Percentiles rank a stretch among this genome's conserved stretches.
These are phyloP conservation scores for Boechera stricta DNA, from an alignment of 345 rosid species.

Conservation along the genomic window DNA sequence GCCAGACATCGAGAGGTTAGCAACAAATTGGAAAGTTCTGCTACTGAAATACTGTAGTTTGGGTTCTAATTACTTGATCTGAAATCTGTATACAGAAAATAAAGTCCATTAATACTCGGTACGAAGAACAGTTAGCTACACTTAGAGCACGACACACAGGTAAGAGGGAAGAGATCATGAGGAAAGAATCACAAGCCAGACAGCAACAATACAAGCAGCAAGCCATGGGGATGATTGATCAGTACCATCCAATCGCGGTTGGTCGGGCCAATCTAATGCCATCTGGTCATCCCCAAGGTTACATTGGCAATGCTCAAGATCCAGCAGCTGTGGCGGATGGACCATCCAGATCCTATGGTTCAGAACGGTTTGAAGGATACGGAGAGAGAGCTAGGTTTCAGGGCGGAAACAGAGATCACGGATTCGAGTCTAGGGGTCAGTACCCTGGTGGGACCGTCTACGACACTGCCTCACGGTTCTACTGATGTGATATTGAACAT, in stretches of 20 bases:
- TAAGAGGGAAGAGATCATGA: slow-evolving; percentile 73
- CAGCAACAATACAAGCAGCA: slow-evolving; percentile 73
- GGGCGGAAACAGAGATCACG: slow-evolving; percentile 62
- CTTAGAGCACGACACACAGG: slow-evolving; percentile 67
- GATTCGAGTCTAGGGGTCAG: slow-evolving; percentile 67
- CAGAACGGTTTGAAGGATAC: slow-evolving; percentile 59
- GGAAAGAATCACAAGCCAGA: slow-evolving; percentile 64
- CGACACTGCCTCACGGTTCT: slow-evolving; percentile 61
- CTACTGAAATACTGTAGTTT: slow-evolving; percentile 2
- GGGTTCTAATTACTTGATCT: slow-evolving; percentile 13
- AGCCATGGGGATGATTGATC: slow-evolving; percentile 49
- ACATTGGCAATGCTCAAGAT: slow-evolving; percentile 45
- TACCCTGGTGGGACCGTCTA: slow-evolving; percentile 68
- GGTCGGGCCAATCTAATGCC: slow-evolving; percentile 45
- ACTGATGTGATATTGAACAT: slow-evolving; percentile 45
- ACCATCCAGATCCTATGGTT: slow-evolving; percentile 54
- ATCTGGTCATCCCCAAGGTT: slow-evolving; percentile 59
- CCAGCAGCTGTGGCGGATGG: slow-evolving; percentile 57
- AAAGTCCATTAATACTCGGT: slow-evolving; percentile 66
- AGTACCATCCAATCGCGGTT: slow-evolving; percentile 50
- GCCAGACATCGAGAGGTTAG: slow-evolving; percentile 86
- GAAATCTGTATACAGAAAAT: slow-evolving; percentile 58
- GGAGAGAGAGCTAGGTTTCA: slow-evolving; percentile 62
- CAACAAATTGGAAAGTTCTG: slow-evolving; percentile 5
- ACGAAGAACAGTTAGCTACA: slow-evolving; percentile 69